Evolutionary conservation across 2,329 filamentous ascomycete species (phyloP).

Genomic region (Penicillium aurantiogriseum): DNA sequence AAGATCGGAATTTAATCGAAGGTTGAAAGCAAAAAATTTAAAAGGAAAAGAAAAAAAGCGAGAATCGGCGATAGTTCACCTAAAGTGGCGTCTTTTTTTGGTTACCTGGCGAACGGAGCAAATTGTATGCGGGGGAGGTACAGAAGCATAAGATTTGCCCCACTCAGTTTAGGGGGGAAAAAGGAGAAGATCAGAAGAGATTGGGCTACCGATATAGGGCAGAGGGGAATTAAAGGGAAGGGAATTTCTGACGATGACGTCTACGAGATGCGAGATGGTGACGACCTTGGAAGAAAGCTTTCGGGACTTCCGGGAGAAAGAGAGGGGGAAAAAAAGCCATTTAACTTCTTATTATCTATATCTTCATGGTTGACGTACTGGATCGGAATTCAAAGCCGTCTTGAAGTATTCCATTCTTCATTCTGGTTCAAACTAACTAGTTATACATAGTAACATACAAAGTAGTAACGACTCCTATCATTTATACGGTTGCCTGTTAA

Average conservation of each 20-base stretch:
- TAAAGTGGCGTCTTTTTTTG: constrained; percentile 18
- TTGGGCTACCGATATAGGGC: constrained; percentile 8
- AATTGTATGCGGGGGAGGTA: constrained; percentile 32
- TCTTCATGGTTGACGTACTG: constrained; percentile 6
- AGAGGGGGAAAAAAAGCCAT: constrained; percentile 3
- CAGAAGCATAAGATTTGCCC: constrained; percentile 13
- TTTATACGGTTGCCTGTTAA: constrained; percentile 21
- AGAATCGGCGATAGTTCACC: constrained; percentile 7
- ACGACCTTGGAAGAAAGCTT: constrained; percentile 4
- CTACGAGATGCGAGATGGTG: constrained; percentile 23
- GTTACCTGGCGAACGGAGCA: constrained; percentile 35
- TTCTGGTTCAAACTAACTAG: background rate
- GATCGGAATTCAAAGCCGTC: constrained; percentile 3
- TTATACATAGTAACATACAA: background rate
- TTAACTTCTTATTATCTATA: background rate
- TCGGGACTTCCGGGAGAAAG: constrained; percentile 14
- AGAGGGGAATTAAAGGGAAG: background rate
- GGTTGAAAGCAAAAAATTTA: background rate
- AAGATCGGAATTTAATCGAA: constrained; percentile 14
- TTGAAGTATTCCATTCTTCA: background rate
- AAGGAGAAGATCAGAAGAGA: constrained; percentile 3
- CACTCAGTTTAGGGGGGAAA: constrained; percentile 9
- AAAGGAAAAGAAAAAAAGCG: constrained; percentile 2
- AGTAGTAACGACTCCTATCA: background rate
- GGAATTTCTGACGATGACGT: constrained; percentile 33